These are phyloP conservation scores for Lactifluus hygrophoroides DNA, from an alignment of 768 basidiomycete genomes.

Conservation along the genomic window DNA sequence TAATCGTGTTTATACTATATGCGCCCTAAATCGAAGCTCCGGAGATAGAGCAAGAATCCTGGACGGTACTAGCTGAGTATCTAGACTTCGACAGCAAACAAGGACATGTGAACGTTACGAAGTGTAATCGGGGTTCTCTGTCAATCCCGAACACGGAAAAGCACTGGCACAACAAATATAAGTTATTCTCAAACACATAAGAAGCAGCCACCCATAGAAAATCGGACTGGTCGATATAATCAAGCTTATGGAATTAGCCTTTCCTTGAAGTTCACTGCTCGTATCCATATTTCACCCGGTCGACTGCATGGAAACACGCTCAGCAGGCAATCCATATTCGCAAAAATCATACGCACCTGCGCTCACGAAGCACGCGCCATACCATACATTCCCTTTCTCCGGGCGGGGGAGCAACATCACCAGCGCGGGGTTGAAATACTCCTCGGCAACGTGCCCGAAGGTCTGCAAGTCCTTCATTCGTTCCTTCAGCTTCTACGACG, in stretches of 20 bases:
- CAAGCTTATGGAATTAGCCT: slow-evolving; percentile 32
- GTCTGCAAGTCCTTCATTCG: slow-evolving; percentile 76
- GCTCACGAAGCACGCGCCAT: slow-evolving; percentile 69
- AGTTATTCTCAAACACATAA: no score
- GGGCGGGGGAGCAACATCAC: slow-evolving; percentile 32
- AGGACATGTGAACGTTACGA: neutral
- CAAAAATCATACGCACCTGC: slow-evolving; percentile 42
- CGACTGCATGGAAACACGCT: slow-evolving; percentile 35
- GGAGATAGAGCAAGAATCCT: no score
- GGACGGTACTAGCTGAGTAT: neutral
- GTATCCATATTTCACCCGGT: slow-evolving; percentile 66
- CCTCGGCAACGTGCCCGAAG: slow-evolving; percentile 66
- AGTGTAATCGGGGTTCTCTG: neutral
- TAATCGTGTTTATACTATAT: no score
- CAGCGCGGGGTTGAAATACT: slow-evolving; percentile 53
- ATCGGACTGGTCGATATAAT: slow-evolving; percentile 24
- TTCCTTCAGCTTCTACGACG: slow-evolving; percentile 80
- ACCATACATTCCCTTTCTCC: slow-evolving; percentile 43
- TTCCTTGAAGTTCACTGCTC: slow-evolving; percentile 60
- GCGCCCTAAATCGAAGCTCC: no score
- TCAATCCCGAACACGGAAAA: neutral
- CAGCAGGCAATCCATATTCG: slow-evolving; percentile 4
- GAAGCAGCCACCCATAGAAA: neutral
- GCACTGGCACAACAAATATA: neutral
- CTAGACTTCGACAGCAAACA: no score